Evolutionary conservation across 148 eudicot species (phyloP).

Genomic region (Spergularia bocconei): DNA sequence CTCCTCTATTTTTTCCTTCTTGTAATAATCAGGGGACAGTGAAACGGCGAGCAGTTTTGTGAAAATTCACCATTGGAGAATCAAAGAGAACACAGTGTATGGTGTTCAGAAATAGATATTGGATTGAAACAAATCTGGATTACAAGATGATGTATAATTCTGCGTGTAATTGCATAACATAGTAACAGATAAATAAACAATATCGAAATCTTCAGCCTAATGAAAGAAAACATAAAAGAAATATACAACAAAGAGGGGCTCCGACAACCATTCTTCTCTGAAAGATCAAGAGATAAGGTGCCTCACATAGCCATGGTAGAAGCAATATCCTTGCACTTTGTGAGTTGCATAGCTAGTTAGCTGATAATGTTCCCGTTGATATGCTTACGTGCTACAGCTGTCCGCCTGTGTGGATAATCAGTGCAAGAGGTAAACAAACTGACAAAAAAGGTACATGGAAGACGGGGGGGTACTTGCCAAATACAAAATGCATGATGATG

Average conservation of each 20-base stretch:
- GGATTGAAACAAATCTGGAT: neutral
- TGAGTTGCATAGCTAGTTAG: conserved; percentile 4
- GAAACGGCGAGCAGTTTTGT: neutral
- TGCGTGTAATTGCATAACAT: neutral
- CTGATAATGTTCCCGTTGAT: neutral
- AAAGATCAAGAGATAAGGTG: conserved; percentile 15
- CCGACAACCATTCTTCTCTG: neutral
- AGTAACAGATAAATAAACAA: neutral
- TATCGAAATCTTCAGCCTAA: neutral
- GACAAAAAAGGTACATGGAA: neutral
- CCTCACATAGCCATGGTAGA: conserved; percentile 9
- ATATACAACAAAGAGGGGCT: conserved; percentile 21
- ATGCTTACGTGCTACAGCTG: conserved; percentile 9
- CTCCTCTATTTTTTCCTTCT: neutral
- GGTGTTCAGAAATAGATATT: conserved; percentile 1
- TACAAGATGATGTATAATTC: conserved; percentile 3
- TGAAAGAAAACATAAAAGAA: neutral
- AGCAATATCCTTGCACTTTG: neutral
- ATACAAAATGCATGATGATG: neutral
- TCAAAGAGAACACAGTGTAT: neutral
- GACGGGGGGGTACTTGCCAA: too few species aligned
- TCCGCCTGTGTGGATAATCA: neutral
- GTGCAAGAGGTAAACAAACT: neutral
- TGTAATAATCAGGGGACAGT: neutral
- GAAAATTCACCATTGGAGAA: neutral